A percentile compares a stretch with the other conserved stretches of the same genome.
These are phyloP conservation scores for Cordia subcordata DNA, from an alignment of 257 asterid genomes.

Conservation along the genomic window DNA sequence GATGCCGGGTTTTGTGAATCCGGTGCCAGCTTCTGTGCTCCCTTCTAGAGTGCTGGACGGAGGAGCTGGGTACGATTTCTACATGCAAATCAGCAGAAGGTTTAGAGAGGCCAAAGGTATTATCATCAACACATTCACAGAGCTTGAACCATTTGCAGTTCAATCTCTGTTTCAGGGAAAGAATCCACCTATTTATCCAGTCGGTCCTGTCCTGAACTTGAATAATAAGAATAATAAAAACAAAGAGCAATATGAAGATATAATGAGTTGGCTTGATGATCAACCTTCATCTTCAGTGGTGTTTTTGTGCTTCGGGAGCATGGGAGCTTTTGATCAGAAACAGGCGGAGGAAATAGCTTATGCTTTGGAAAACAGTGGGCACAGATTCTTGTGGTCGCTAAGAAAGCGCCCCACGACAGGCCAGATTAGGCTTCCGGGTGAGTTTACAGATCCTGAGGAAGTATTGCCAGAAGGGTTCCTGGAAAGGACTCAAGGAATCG, in stretches of 20 bases:
- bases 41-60: slow-evolving; percentile 1
- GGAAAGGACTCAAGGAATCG: no score
- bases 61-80: not conserved
- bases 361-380: no score
- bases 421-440: not conserved
- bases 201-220: no score
- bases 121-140: not conserved
- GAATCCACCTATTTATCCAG: slow-evolving; percentile 29
- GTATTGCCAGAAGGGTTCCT: no score
- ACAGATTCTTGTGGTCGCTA: slow-evolving; percentile 8
- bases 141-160: not conserved
- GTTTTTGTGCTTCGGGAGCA: no score
- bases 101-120: not conserved
- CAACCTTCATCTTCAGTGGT: no score
- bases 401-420: slow-evolving; percentile 12
- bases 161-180: not conserved
- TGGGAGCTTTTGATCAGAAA: no score
- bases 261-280: no score
- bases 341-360: no score
- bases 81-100: not conserved
- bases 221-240: no score
- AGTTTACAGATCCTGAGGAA: slow-evolving; percentile 13
- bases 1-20: slow-evolving; percentile 10
- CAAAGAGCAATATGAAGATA: no score
- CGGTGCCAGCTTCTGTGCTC: slow-evolving; percentile 17